Evolutionary conservation across 108 stramenopile species (phyloP), one percentile per base, ranked within the genome.

Genomic region (Aurantiochytrium sp.): DNA sequence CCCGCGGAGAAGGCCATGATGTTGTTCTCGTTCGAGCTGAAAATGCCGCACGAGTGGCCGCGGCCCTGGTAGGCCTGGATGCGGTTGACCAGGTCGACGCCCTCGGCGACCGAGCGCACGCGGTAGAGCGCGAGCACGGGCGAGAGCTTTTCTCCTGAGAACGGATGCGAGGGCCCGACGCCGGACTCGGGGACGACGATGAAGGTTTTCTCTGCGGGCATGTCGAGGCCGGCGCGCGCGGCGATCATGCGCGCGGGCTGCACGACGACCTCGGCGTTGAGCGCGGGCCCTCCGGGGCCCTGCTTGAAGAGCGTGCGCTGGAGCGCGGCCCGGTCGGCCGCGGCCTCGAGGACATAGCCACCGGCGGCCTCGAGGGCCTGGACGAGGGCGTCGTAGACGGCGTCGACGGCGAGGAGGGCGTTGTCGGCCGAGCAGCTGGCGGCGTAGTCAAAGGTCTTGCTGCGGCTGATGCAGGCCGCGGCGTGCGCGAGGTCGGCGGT

Each of bases 81-180:
- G 6, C 30, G 39, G 24, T 81, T 81, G 36, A 24, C 24, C 1
- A 81, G 39, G 3, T 81, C 24, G 45, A 81, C 30, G n/a, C 42
- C 73, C n/a, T 81, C 73, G 15, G 39, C 42, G 21, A 81, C 45
- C n/a, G n/a, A n/a, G 39, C 32, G 73, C 27, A 81, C 73, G 30
- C 42, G 42, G 73, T 81, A 81, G 27, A 81, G 73, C 30, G 73
- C 73, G 8, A 81, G 39, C 73, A 81, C 73, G 45, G 45, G 42
- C 42, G 73, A 81, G 24, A 81, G 73, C 73, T 81, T 81, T 42
- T 81, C 73, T 6, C 73, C 73, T 6, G 73, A 81, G 45, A 81
- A 48, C 2, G 73, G 73, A n/a, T 48, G 24, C n/a, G 39, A 6
- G n/a, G 73, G 36, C 21, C 73, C 73, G 32, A 42, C 45, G 39